Conservation (phyloP, 805 yeast genomes). For the Brettanomyces anomalus region DNA sequence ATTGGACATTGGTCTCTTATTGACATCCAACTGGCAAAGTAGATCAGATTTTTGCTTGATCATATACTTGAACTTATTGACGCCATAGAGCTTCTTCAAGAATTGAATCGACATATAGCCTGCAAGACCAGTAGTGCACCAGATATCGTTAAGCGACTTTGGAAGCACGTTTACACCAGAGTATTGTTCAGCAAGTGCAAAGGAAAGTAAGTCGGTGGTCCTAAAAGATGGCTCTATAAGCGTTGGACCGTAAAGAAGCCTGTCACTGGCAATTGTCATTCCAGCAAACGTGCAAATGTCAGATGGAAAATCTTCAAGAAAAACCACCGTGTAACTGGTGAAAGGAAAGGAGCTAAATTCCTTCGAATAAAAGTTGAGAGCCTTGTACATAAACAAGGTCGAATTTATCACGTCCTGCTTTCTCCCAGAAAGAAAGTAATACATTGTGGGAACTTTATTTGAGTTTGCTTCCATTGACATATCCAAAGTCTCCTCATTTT, state of each 20-base stretch:
- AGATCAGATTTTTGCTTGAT: constrained; percentile 56
- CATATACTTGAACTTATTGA: constrained; percentile 68
- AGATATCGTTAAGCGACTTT: constrained; percentile 62
- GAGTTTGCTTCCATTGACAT: constrained; percentile 9
- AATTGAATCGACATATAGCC: constrained; percentile 75
- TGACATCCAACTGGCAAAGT: constrained; percentile 67
- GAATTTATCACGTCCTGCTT: constrained; percentile 55
- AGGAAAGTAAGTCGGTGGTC: constrained; percentile 58
- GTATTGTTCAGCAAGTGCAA: constrained; percentile 82
- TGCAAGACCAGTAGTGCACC: constrained; percentile 86
- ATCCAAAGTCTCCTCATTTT: constrained; percentile 18
- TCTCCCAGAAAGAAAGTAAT: constrained; percentile 57
- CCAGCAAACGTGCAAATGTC: constrained; percentile 66
- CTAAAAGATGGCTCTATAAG: constrained; percentile 71
- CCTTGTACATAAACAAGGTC: constrained; percentile 65
- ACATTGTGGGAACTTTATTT: constrained; percentile 41
- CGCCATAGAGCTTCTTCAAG: constrained; percentile 64
- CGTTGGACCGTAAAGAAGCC: constrained; percentile 60
- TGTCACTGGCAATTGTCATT: constrained; percentile 49
- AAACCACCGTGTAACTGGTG: constrained; percentile 67
- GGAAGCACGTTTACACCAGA: constrained; percentile 89
- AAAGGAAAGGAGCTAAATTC: constrained; percentile 94
- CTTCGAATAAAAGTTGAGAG: constrained; percentile 73
- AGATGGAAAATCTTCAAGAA: constrained; percentile 49
- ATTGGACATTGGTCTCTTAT: constrained; percentile 70